Base-by-base conservation (phyloP, 2,329 filamentous ascomycete species). In the Teratosphaeria viscida region DNA sequence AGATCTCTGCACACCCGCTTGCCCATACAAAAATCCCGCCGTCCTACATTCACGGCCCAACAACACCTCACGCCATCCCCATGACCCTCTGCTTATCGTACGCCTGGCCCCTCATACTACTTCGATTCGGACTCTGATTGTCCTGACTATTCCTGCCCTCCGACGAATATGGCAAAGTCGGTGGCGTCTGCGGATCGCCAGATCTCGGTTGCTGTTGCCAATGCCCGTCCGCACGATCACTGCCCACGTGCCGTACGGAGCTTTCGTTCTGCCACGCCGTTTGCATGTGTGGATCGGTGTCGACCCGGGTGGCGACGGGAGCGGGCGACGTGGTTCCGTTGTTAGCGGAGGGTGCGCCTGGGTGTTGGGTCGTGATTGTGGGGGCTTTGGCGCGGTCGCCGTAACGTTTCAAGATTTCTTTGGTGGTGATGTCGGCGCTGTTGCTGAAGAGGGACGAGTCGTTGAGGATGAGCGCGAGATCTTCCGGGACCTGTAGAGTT, bases 361-460 rank as follows among this genome's bases (percentile, higher is more conserved):
- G 58, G 27, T 59, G 53, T 43, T 19, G 52, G 68, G 81, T 76
- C 74, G 85, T 60, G 57, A 70, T 62, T 10, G 64, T 66, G 2
- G 83, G 74, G 78, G 76, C 76, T 82, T 78, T 88, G 75, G 76
- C 85, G 63, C 94, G 87, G 70, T 95, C 90, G 56, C 91, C 91
- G 74, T 95, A 96, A 59, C 90, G 85, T 73, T 92, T 95, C 57
- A 99, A 81, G 58, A 99, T 97, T 70, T 99, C 94, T 74, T 99
- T 99, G 5, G 92, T 95, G 1, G 92, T 96, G 63, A 96, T 86
- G 61, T 99, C 92, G 54, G 88, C 86, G 64, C 82, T 86, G 69
- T 85, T 88, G 71, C 86, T 90, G 75, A 95, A 92, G 57, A 96
- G 83, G 26, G 83, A 82, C 4, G 86, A 86, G 73, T 99, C 92